Evolutionary conservation across 768 basidiomycete genomes (phyloP), one percentile per base, ranked within the genome.

Genomic region (Pholiota conissans): DNA sequence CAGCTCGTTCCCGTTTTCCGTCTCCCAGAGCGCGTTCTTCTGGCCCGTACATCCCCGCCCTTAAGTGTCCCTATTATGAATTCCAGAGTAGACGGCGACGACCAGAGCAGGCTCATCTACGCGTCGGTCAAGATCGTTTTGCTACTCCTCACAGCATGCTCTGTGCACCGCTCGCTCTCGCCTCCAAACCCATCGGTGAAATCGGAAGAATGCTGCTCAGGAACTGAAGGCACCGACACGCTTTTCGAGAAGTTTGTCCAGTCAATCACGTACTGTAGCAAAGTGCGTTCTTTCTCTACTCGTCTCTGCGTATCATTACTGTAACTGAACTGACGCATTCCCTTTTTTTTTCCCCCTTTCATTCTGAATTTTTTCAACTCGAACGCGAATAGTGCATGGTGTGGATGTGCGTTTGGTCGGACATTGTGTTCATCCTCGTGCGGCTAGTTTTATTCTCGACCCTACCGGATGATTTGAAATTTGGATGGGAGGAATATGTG

Each of bases 121-220:
- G 28, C 51, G 20, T 24, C 35, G 22, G 34, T 69, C 39, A 71
- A 71, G 56, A 61, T 61, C 11, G 55, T 59, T 30, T 42, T 67
- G 4, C 68, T 71, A 37, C 58, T 72, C 45, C 52, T 67, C 51
- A 72, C 73, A 14, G 75, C 69, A 7, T 47, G 64, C 22, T 70
- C 72, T 7, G 74, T 75, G 10, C 73, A 77, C 49, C 46, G 71
- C 28, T 76, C 75, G 1, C 63, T 76, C 13, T 75, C 74, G 1
- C 74, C 76, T 5, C 74, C 76, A 18, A 76, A 77, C 46, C 74
- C 73, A 20, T 73, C 76, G 0, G 71, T 74, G 16, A 70, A 71
- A 56, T 62, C 60, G 24, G 63, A 72, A 9, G 73, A 75, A 61
- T 67, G 71, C 42, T 71, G 69, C 50, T 66, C 63, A n/a, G 65